Conservation (phyloP, 352 stramenopile genomes). For the Phytopythium ostracodes region DNA sequence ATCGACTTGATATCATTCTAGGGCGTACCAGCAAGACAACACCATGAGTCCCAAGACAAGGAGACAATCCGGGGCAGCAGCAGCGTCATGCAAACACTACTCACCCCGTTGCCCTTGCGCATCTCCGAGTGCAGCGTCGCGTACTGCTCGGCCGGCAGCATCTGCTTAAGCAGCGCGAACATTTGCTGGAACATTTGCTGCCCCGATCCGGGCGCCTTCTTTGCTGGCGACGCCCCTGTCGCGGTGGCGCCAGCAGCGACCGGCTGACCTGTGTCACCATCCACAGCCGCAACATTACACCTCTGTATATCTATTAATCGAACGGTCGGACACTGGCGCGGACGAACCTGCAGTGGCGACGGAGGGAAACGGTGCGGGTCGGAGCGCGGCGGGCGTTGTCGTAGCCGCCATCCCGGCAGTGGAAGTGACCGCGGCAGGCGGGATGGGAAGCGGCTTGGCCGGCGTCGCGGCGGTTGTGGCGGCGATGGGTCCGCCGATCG, state of each 20-base stretch:
- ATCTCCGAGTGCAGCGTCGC: conserved; percentile 77
- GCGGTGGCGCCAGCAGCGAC: background rate
- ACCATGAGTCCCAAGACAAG: background rate
- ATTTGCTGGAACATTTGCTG: conserved; percentile 88
- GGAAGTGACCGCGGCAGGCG: conserved; percentile 16
- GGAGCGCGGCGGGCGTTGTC: conserved; percentile 13
- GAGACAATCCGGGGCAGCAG: background rate
- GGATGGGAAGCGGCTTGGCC: conserved; percentile 13
- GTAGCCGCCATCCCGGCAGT: conserved; percentile 5
- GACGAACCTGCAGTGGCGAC: conserved; percentile 2
- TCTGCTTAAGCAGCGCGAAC: conserved; percentile 80
- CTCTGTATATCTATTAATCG: no score
- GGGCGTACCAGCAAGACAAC: background rate
- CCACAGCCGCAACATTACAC: background rate
- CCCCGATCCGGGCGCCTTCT: conserved; percentile 50
- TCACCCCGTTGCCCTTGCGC: conserved; percentile 70
- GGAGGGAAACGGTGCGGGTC: conserved; percentile 13
- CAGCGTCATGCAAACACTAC: background rate
- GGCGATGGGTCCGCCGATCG: background rate
- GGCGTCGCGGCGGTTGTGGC: conserved; percentile 4
- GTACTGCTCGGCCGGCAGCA: conserved; percentile 82
- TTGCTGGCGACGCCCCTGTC: conserved; percentile 13
- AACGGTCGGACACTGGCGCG: background rate
- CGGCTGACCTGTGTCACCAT: background rate
- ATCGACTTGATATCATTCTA: conserved; percentile 87